Evolutionary conservation across 2,329 filamentous ascomycete species (phyloP).

Genomic region (Madurella mycetomatis): DNA sequence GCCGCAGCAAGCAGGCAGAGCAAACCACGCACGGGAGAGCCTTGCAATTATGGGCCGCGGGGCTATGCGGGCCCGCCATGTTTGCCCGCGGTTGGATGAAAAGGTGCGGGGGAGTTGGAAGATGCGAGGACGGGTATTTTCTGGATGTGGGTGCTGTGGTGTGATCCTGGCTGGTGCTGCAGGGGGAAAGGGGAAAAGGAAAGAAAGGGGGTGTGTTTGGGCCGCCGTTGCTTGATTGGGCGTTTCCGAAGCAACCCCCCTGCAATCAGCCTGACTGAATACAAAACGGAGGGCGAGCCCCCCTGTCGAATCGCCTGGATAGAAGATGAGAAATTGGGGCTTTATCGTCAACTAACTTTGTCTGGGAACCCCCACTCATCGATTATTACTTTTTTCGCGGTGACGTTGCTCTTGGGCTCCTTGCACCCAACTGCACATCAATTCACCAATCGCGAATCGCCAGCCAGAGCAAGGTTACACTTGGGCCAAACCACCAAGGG

Average conservation of each 20-base stretch:
- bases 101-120: background rate
- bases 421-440: no score
- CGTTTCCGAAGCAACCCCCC: conserved; percentile 25
- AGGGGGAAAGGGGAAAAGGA: background rate
- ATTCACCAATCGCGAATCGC: no score
- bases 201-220: conserved; percentile 17
- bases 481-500: background rate
- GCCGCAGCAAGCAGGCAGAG: no score
- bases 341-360: background rate
- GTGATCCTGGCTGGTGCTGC: background rate
- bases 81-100: background rate
- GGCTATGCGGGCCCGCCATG: background rate
- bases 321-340: background rate
- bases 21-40: no score
- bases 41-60: background rate
- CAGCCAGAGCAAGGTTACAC: no score
- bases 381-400: background rate
- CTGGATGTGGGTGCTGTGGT: background rate
- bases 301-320: background rate
- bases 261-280: background rate
- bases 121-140: background rate
- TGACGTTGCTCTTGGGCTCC: background rate
- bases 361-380: no score
- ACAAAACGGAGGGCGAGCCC: background rate
- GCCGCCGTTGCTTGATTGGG: conserved; percentile 16